These are phyloP conservation scores for Didymella pomorum DNA, from an alignment of 2,329 filamentous ascomycete species.

Conservation along the genomic window DNA sequence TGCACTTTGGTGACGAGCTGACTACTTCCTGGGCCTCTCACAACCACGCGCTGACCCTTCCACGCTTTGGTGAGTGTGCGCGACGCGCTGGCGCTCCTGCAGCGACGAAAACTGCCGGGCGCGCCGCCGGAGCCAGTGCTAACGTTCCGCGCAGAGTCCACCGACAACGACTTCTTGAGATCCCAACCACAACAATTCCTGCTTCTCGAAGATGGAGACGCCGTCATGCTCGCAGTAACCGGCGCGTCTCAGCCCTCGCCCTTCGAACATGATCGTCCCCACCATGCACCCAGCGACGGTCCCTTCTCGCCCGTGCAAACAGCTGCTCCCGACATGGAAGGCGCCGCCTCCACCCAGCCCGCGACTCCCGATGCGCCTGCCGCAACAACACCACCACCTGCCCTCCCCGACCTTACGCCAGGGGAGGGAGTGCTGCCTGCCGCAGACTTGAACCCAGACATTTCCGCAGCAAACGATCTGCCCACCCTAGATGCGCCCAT, in stretches of 20 bases:
- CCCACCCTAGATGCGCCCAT: constrained; percentile 35
- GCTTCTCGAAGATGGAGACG: constrained; percentile 38
- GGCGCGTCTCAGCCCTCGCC: constrained; percentile 27
- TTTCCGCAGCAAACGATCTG: constrained; percentile 21
- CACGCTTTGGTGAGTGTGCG: constrained; percentile 17
- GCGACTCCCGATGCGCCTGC: constrained; percentile 28
- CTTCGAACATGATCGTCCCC: constrained; percentile 32
- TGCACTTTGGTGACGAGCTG: neutral
- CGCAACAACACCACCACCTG: constrained; percentile 23
- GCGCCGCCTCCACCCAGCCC: constrained; percentile 36
- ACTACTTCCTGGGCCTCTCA: neutral
- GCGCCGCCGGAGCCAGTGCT: constrained; percentile 16
- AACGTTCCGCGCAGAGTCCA: constrained; percentile 20
- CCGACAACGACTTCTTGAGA: constrained; percentile 5
- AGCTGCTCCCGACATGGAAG: constrained; percentile 40
- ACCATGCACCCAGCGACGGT: constrained; percentile 36
- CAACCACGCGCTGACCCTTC: neutral
- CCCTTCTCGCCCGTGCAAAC: constrained; percentile 27
- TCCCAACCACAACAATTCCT: constrained; percentile 7
- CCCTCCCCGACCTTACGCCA: constrained; percentile 12
- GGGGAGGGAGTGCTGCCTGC: constrained; percentile 15
- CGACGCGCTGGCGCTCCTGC: constrained; percentile 10
- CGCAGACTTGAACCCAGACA: constrained; percentile 12
- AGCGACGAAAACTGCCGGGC: constrained; percentile 10
- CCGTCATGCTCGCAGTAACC: constrained; percentile 44